Conservation (phyloP, 768 basidiomycete genomes). For the Suillus occidentalis region DNA sequence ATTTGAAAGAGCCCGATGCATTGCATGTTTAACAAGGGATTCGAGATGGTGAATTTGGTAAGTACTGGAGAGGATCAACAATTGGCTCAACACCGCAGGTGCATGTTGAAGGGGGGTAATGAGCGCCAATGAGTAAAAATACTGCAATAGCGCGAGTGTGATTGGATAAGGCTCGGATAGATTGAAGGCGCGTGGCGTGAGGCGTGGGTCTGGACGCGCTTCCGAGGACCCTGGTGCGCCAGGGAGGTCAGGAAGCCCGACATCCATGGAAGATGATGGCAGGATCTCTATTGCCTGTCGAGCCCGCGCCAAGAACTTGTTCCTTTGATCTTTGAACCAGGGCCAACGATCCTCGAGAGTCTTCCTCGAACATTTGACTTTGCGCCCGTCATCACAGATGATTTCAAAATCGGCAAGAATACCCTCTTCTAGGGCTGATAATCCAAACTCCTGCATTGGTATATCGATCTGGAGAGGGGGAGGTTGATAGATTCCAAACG, state of each 20-base stretch:
- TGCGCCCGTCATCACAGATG: conserved; percentile 86
- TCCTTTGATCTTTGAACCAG: conserved; percentile 84
- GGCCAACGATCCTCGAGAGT: conserved; percentile 92
- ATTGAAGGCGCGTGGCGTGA: conserved; percentile 75
- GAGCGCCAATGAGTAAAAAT: conserved; percentile 86
- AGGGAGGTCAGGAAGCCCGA: conserved; percentile 61
- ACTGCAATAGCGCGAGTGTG: conserved; percentile 86
- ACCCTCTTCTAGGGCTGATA: conserved; percentile 79
- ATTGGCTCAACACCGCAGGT: conserved; percentile 83
- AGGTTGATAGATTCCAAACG: conserved; percentile 94
- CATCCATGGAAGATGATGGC: conserved; percentile 60
- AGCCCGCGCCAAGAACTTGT: conserved; percentile 58
- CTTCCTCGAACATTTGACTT: conserved; percentile 77
- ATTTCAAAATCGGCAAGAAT: conserved; percentile 90
- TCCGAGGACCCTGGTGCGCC: conserved; percentile 49
- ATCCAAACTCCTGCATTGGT: conserved; percentile 80
- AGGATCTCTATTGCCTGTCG: conserved; percentile 54
- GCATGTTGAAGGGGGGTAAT: conserved; percentile 90
- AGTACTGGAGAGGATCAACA: conserved; percentile 80
- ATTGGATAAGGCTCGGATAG: conserved; percentile 91
- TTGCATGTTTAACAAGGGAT: conserved; percentile 85
- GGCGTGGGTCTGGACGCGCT: conserved; percentile 69
- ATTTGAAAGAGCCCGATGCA: conserved; percentile 86
- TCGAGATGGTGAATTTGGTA: conserved; percentile 79
- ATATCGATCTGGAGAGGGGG: conserved; percentile 65